These are phyloP conservation scores for Hysterangium stoloniferum DNA, from an alignment of 768 basidiomycete species.

Conservation along the genomic window DNA sequence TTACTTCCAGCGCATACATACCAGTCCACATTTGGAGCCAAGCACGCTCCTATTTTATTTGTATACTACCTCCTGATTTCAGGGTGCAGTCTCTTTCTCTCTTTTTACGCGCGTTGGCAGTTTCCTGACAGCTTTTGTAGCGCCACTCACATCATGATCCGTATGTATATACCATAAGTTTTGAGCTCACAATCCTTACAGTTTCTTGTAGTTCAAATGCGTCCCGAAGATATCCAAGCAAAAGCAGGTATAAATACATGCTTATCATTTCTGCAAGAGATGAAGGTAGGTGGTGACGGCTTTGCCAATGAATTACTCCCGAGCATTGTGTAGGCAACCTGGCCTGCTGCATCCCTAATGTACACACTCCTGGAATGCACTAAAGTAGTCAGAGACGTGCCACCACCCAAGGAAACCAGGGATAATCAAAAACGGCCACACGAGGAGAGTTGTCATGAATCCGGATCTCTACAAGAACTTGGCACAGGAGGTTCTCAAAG, in stretches of 20 bases:
- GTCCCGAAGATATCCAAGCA: constrained; percentile 1
- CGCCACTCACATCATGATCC: neutral
- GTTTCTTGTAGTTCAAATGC: neutral
- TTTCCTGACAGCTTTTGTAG: neutral
- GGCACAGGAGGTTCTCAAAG: neutral
- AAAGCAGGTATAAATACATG: neutral
- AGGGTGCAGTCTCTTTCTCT: neutral
- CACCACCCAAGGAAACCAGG: neutral
- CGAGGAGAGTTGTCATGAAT: neutral
- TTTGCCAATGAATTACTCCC: too few species aligned
- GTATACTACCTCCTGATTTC: neutral
- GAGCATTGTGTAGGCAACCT: neutral
- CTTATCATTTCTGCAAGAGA: neutral
- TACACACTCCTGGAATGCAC: neutral
- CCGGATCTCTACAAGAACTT: neutral
- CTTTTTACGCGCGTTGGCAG: neutral
- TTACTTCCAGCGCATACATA: neutral
- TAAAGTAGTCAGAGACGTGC: neutral
- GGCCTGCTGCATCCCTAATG: neutral
- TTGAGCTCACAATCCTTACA: neutral
- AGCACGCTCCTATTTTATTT: neutral
- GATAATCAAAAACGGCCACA: neutral
- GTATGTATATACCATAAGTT: neutral
- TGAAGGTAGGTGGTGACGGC: neutral
- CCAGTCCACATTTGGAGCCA: neutral